Evolutionary conservation across 2,329 filamentous ascomycete genomes (phyloP), one percentile per base, ranked within the genome.

Genomic region (Fusarium guadeloupense): DNA sequence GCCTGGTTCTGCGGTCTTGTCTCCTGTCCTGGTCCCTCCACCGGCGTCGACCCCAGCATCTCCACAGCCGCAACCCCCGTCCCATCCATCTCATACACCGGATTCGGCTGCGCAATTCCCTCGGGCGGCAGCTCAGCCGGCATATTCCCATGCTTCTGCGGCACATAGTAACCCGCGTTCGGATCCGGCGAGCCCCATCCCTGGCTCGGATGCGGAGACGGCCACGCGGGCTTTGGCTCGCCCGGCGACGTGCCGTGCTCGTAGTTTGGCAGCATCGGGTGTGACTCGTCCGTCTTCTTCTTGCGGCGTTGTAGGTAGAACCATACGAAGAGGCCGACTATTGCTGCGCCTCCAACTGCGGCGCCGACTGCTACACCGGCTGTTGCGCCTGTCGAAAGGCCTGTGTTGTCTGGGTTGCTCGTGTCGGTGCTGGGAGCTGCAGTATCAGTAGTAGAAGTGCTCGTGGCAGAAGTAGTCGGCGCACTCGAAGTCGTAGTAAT

Each of bases 331-430:
- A 41, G 61, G 3, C 66, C 67, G 6, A 75, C 62, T 16, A 68
- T 40, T 1, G 64, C 67, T 26, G 74, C 60, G 26, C 74, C 75
- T 3, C 43, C 70, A 4, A 67, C 47, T 2, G 74, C 70, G 4
- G 74, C 70, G 10, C 78, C 79, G 1, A 77, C 72, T 6, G 75
- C 78, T 9, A 81, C 71, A 9, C 77, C 79, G 37, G 78, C 71
- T 17, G 75, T 78, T 5, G 74, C 72, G 6, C 71, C 71, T 0
- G 72, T 75, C 5, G 75, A 74, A 12, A 81, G 70, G 9, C 68
- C 59, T 25, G 63, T 61, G 6, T 39, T 35, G 3, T 56, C 16
- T 5, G 55, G 25, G 9, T 9, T 25, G 40, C 21, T 17, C 3
- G 49, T 28, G 5, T 23, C 28, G 19, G 47, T 44, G 6, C 38